Base-by-base conservation (phyloP, 2,329 filamentous ascomycete genomes). In the Thielaviopsis ethacetica region DNA sequence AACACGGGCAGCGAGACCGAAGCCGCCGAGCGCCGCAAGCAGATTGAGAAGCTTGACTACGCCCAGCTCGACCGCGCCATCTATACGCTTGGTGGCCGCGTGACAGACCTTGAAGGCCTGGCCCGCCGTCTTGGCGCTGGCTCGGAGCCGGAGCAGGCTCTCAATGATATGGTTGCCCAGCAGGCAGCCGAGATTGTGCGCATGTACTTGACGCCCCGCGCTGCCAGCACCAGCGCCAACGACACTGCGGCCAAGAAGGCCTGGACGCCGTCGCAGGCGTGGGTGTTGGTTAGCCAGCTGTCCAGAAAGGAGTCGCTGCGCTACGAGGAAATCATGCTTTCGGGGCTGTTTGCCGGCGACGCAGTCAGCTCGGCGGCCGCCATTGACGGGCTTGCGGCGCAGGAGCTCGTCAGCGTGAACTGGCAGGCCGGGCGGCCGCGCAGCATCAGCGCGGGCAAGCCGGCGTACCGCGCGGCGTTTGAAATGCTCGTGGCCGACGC, bases 61-160 rank as follows among this genome's bases (percentile, higher is more conserved):
- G 69, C 71, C 0, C 87, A 91, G 62, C 78, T 98, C 1, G 90
- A 96, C 66, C 78, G 78, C 27, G 91, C 87, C 64, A 94, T 97
- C 63, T 79, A 83, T 27, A 79, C 84, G 0, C 78, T 98, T 1
- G 93, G 93, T 22, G 93, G 93, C 1, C 87, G 93, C 3, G 78
- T 98, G n/a, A 95, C 90, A 0, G 93, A 98, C 67, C 83, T 98
- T 21, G 91, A 97, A 68, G 94, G 93, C 67, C 81, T 98, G 51
- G 86, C 91, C n/a, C 83, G 91, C 41, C 81, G 93, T 19, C 86
- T 98, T 65, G 88, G 89, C 71, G 83, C 86, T 0, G 91, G 93
- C 17, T 90, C 96, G 69, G 85, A 79, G 1, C 93, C 93, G 0
- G 79, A 78, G 63, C 78, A 85, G 64, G 93, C 93, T 2, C 85